These are phyloP conservation scores for Rhodotorula babjevae DNA, from an alignment of 768 basidiomycete species.

Conservation along the genomic window DNA sequence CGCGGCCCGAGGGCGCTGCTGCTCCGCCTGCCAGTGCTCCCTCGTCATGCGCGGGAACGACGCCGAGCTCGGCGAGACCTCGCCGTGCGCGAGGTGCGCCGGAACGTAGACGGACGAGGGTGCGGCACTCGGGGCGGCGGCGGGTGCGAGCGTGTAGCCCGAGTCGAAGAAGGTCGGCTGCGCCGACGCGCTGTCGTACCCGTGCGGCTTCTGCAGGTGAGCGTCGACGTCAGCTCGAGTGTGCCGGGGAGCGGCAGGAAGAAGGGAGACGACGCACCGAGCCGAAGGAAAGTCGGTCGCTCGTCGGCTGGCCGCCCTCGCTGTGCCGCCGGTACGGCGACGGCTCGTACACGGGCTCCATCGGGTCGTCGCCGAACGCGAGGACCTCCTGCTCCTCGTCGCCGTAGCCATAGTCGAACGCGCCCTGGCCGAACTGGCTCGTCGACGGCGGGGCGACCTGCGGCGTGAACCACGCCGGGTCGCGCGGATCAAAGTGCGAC, in stretches of 20 bases:
- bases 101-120: not conserved
- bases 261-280: not conserved
- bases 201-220: not conserved
- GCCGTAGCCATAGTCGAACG: not conserved
- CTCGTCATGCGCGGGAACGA: not conserved
- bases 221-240: not conserved
- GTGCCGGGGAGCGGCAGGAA: not conserved
- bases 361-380: not conserved
- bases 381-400: not conserved
- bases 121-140: too few species aligned
- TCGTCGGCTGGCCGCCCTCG: not conserved
- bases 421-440: not conserved
- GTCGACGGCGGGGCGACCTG: not conserved
- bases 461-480: slow-evolving; percentile 12
- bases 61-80: not conserved
- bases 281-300: not conserved
- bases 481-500: slow-evolving; percentile 5
- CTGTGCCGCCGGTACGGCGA: not conserved
- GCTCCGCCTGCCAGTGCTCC: not conserved
- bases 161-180: not conserved
- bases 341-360: not conserved
- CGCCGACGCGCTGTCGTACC: not conserved
- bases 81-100: not conserved
- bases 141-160: not conserved
- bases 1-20: not conserved